These are phyloP conservation scores for Trichothecium roseum DNA, from an alignment of 2,329 filamentous ascomycete species.

Conservation along the genomic window DNA sequence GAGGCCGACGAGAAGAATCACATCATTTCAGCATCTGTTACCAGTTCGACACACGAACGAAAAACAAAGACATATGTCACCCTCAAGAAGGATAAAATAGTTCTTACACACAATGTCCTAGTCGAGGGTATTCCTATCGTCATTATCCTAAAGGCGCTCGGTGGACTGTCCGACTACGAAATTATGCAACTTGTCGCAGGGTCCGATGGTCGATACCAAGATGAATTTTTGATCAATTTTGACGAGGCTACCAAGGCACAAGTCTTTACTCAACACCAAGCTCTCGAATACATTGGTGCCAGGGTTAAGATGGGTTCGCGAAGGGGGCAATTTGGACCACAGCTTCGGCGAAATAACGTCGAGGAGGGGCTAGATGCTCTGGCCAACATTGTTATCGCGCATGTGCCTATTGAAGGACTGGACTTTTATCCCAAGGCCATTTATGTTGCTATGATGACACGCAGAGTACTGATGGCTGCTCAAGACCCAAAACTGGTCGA, in stretches of 20 bases:
- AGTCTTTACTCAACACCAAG: conserved; percentile 89
- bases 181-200: conserved; percentile 88
- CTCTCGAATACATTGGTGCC: conserved; percentile 80
- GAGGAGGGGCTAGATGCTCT: conserved; percentile 90
- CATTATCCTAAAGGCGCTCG: conserved; percentile 85
- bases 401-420: conserved; percentile 81
- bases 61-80: conserved; percentile 97
- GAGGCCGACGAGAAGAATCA: conserved; percentile 88
- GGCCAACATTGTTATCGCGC: conserved; percentile 85
- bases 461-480: conserved; percentile 89
- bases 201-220: conserved; percentile 78
- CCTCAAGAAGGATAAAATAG: conserved; percentile 85
- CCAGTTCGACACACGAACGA: conserved; percentile 92
- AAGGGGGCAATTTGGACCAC: conserved; percentile 41
- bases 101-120: conserved; percentile 84
- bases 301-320: conserved; percentile 80
- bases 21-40: conserved; percentile 90
- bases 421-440: conserved; percentile 97
- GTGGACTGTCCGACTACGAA: conserved; percentile 88
- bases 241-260: conserved; percentile 79
- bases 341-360: conserved; percentile 64
- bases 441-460: conserved; percentile 94
- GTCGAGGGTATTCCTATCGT: conserved; percentile 93
- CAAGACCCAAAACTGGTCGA: conserved; percentile 85
- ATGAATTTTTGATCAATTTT: conserved; percentile 91